These are phyloP conservation scores for Cladosporium phlei DNA, from an alignment of 2,329 filamentous ascomycete genomes.

Conservation along the genomic window DNA sequence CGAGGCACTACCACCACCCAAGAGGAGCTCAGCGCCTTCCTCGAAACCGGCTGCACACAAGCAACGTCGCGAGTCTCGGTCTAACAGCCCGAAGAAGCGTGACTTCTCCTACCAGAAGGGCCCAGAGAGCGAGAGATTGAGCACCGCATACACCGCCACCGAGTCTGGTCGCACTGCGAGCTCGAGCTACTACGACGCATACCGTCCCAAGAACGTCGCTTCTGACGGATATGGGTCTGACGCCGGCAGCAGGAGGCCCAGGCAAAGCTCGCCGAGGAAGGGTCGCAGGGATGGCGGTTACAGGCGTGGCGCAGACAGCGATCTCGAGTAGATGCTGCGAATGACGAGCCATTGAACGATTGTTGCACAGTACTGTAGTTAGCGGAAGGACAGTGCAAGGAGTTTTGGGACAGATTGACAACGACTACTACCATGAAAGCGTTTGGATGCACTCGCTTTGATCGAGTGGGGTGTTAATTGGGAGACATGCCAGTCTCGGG, in stretches of 20 bases:
- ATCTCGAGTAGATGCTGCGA: conserved; percentile 19
- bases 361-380: background rate
- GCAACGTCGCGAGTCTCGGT: conserved; percentile 27
- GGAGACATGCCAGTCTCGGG: background rate
- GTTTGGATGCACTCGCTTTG: background rate
- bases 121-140: conserved; percentile 29
- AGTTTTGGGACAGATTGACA: conserved; percentile 7
- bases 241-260: conserved; percentile 17
- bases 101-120: conserved; percentile 33
- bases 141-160: conserved; percentile 38
- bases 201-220: conserved; percentile 28
- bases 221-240: conserved; percentile 19
- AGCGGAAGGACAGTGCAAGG: background rate
- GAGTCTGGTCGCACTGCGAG: conserved; percentile 19
- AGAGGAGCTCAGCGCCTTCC: conserved; percentile 25
- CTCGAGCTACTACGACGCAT: conserved; percentile 34
- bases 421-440: conserved; percentile 2
- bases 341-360: background rate
- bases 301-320: conserved; percentile 26
- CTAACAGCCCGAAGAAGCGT: conserved; percentile 30
- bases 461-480: background rate
- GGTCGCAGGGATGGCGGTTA: conserved; percentile 27
- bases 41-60: conserved; percentile 26
- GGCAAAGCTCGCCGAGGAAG: conserved; percentile 33
- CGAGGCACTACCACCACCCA: conserved; percentile 20